These are phyloP conservation scores for Raphanus raphanistrum DNA, from an alignment of 345 rosid species.

Conservation along the genomic window DNA sequence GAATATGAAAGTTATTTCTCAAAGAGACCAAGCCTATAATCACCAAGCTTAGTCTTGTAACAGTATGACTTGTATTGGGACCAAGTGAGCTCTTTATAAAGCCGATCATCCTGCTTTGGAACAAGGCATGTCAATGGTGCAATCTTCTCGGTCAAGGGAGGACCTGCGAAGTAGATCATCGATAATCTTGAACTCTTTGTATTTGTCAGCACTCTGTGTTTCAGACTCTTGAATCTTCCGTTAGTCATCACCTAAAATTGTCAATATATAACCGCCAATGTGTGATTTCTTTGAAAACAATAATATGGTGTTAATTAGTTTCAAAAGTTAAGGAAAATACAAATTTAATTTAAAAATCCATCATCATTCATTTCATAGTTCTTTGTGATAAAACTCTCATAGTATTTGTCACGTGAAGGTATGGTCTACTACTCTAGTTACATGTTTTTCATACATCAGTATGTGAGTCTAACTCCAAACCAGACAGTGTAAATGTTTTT, in stretches of 20 bases:
- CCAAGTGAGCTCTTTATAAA: conserved; percentile 83
- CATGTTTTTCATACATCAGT: not conserved
- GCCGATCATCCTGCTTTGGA: conserved; percentile 56
- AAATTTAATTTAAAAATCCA: not conserved
- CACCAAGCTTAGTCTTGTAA: conserved; percentile 67
- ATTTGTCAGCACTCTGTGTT: conserved; percentile 69
- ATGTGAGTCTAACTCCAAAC: not conserved
- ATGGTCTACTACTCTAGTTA: not conserved
- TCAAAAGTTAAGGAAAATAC: not conserved
- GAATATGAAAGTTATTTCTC: conserved; percentile 45
- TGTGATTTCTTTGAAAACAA: not conserved
- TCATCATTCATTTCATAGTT: not conserved
- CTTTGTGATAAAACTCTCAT: too few relatives aligned
- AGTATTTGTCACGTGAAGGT: not conserved
- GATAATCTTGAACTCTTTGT: conserved; percentile 61
- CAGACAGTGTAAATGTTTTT: not conserved
- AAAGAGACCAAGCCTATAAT: conserved; percentile 64
- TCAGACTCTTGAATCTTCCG: conserved; percentile 79
- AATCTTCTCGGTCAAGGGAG: conserved; percentile 61
- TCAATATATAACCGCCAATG: not conserved
- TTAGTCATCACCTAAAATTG: conserved; percentile 73
- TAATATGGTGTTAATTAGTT: not conserved
- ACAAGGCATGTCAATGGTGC: conserved; percentile 53
- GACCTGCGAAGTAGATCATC: conserved; percentile 87
- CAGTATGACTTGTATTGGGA: conserved; percentile 63